phyloP scores from a whole-genome alignment of 2,329 filamentous ascomycete genomes.

The Cladophialophora psammophila region DNA sequence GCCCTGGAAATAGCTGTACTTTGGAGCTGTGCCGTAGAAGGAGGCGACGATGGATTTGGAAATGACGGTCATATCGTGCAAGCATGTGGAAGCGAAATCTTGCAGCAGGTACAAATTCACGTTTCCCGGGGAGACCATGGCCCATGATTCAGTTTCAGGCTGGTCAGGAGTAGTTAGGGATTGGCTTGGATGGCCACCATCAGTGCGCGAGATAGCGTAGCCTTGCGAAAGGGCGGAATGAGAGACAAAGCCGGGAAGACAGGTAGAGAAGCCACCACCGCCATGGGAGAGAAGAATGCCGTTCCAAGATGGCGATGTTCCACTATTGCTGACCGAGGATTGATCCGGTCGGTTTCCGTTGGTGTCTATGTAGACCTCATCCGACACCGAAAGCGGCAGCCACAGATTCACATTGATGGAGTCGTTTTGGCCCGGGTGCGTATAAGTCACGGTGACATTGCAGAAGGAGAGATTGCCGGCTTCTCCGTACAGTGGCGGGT shows the following conservation, averaged over 20 bases:
- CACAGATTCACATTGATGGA: constrained; percentile 48
- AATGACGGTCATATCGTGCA: constrained; percentile 48
- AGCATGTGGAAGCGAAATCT: constrained; percentile 46
- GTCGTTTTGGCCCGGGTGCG: constrained; percentile 52
- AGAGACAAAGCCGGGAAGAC: constrained; percentile 8
- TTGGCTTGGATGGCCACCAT: constrained; percentile 54
- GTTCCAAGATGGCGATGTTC: constrained; percentile 44
- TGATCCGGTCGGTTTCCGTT: not conserved
- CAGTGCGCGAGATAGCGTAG: constrained; percentile 53
- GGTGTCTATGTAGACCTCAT: not conserved
- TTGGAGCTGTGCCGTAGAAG: constrained; percentile 28
- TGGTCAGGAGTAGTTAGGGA: constrained; percentile 36
- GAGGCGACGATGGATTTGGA: constrained; percentile 25
- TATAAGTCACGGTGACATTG: constrained; percentile 54
- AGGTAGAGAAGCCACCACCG: constrained; percentile 47
- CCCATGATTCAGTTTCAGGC: constrained; percentile 45
- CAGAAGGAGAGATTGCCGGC: constrained; percentile 44
- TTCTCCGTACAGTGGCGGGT: constrained; percentile 11
- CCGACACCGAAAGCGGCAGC: constrained; percentile 43
- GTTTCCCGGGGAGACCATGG: constrained; percentile 49
- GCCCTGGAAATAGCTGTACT: constrained; percentile 59
- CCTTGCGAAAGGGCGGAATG: constrained; percentile 44
- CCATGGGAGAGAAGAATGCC: constrained; percentile 49
- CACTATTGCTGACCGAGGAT: not conserved
- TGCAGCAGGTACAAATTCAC: constrained; percentile 45